A percentile compares a stretch with the other conserved stretches of the same genome.
Conservation (phyloP, 2,329 filamentous ascomycete genomes). For the Colletotrichum caudatum region DNA sequence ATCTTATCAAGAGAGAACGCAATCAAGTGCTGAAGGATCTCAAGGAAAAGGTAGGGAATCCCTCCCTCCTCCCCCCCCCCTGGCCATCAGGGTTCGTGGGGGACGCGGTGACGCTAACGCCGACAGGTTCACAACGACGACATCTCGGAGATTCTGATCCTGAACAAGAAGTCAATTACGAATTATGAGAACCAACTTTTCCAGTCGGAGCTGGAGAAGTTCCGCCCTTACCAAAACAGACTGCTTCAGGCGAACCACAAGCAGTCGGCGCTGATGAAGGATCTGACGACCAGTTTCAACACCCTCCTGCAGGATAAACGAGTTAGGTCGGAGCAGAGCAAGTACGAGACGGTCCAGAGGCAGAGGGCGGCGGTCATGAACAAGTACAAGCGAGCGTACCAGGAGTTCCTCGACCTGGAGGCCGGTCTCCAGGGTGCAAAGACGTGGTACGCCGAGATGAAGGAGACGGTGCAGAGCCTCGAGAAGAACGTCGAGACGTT, state of each 20-base stretch:
- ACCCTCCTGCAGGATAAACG: slow-evolving; percentile 92
- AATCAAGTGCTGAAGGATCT: slow-evolving; percentile 94
- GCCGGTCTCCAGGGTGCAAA: slow-evolving; percentile 89
- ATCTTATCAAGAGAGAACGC: slow-evolving; percentile 90
- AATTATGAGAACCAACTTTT: slow-evolving; percentile 94
- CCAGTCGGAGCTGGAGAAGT: slow-evolving; percentile 97
- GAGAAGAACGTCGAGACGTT: slow-evolving; percentile 97
- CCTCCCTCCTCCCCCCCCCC: too few relatives aligned
- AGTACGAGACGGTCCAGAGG: slow-evolving; percentile 89
- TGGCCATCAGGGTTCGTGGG: not conserved
- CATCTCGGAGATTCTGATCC: slow-evolving; percentile 94
- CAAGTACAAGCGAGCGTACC: slow-evolving; percentile 90
- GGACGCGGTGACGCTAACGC: slow-evolving; percentile 43
- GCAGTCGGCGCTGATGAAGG: slow-evolving; percentile 93
- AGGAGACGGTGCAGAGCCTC: slow-evolving; percentile 89
- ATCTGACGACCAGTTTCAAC: slow-evolving; percentile 89
- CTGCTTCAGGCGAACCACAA: slow-evolving; percentile 95
- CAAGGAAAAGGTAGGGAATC: slow-evolving; percentile 85
- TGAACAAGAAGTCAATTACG: slow-evolving; percentile 96
- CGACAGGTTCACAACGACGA: slow-evolving; percentile 91
- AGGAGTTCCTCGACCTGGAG: slow-evolving; percentile 90
- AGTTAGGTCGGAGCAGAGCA: slow-evolving; percentile 92
- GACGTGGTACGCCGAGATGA: slow-evolving; percentile 96
- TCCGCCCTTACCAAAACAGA: slow-evolving; percentile 90
- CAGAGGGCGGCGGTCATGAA: slow-evolving; percentile 84